Percentiles rank a stretch among this genome's conserved stretches.
Evolutionary conservation across 768 basidiomycete genomes (phyloP).

Genomic region (Lactarius deliciosus): DNA sequence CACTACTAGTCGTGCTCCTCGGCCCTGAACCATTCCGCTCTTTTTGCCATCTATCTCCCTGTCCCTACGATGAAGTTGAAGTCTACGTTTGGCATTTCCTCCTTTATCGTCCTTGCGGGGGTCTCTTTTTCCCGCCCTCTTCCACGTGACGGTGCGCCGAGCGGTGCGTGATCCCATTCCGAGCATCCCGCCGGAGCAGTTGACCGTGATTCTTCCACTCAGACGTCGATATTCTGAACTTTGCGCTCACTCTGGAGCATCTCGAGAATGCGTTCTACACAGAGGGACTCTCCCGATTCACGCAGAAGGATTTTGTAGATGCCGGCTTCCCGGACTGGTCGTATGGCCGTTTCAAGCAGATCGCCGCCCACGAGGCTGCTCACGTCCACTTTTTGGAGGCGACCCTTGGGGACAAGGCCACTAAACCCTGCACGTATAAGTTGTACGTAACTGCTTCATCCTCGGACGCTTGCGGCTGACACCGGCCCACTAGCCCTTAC

Average conservation of each 20-base stretch:
- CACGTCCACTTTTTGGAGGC: slow-evolving; percentile 42
- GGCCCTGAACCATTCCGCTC: slow-evolving; percentile 23
- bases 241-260: slow-evolving; percentile 41
- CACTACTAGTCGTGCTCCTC: slow-evolving; percentile 8
- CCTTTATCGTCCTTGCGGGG: slow-evolving; percentile 2
- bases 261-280: slow-evolving; percentile 40
- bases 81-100: slow-evolving; percentile 1
- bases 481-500: slow-evolving; percentile 40
- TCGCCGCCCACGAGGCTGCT: slow-evolving; percentile 43
- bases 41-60: slow-evolving; percentile 4
- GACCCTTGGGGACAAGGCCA: slow-evolving; percentile 39
- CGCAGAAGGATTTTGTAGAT: slow-evolving; percentile 39
- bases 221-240: slow-evolving; percentile 37
- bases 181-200: background rate
- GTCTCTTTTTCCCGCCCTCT: slow-evolving; percentile 20
- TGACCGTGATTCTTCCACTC: background rate
- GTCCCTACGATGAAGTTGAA: slow-evolving; percentile 22
- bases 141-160: slow-evolving; percentile 16
- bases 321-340: slow-evolving; percentile 42
- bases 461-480: slow-evolving; percentile 5
- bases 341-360: slow-evolving; percentile 39
- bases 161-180: slow-evolving; percentile 15
- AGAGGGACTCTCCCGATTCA: slow-evolving; percentile 39
- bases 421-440: slow-evolving; percentile 42
- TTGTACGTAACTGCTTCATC: slow-evolving; percentile 32